These are phyloP conservation scores for Cenchrus purpureus DNA, from an alignment of 176 grass and related monocot genomes.

Conservation along the genomic window DNA sequence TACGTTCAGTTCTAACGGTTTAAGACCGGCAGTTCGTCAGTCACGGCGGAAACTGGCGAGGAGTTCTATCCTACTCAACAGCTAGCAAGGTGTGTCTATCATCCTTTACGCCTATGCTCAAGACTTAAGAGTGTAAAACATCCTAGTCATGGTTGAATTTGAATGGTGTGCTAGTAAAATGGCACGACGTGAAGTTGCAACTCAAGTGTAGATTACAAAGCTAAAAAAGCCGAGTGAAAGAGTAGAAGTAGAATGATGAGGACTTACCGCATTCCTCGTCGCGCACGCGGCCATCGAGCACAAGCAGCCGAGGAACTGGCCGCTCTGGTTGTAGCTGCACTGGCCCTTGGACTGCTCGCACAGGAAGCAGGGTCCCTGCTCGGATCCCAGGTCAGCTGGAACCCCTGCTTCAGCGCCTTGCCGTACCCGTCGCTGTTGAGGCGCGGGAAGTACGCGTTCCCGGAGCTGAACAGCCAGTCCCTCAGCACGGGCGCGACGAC, in stretches of 20 bases:
- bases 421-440: constrained; percentile 11
- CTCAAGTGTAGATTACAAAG: too few species aligned
- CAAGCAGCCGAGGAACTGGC: constrained; percentile 45
- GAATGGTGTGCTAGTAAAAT: too few species aligned
- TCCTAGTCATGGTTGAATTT: too few species aligned
- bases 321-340: constrained; percentile 42
- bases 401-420: constrained; percentile 30
- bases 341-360: constrained; percentile 18
- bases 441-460: accelerated
- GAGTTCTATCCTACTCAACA: too few species aligned
- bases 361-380: not conserved
- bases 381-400: constrained; percentile 55
- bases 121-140: too few species aligned
- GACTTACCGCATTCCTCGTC: not conserved
- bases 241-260: not conserved
- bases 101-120: too few species aligned
- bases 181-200: too few species aligned
- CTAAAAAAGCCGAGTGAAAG: too few species aligned
- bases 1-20: too few species aligned
- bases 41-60: too few species aligned
- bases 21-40: too few species aligned
- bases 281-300: constrained; percentile 49
- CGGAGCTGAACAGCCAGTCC: not conserved
- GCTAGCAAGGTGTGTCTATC: too few species aligned
- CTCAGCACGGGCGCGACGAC: constrained; percentile 32